Evolutionary conservation across 306 rosid species (phyloP).

Genomic region (Glycyrrhiza uralensis): DNA sequence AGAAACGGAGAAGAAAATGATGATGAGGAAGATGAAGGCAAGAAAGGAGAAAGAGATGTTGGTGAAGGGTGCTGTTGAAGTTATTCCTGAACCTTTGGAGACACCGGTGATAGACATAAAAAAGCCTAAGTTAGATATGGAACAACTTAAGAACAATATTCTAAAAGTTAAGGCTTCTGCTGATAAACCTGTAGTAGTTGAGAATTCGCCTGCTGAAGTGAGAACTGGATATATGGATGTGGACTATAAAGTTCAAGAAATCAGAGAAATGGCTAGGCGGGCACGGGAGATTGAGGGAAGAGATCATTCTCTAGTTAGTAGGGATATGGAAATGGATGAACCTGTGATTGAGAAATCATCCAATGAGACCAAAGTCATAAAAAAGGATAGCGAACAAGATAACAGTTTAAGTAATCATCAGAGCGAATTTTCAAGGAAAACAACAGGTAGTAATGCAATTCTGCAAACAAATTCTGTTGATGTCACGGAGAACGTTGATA

Average conservation of each 20-base stretch:
- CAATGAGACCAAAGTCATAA: slow-evolving; percentile 23
- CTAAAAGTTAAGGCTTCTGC: slow-evolving; percentile 45
- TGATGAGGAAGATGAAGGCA: slow-evolving; percentile 80
- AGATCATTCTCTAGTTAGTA: slow-evolving; percentile 24
- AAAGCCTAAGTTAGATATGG: slow-evolving; percentile 71
- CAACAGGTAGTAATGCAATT: slow-evolving; percentile 13
- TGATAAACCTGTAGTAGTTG: slow-evolving; percentile 34
- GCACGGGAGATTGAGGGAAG: slow-evolving; percentile 51
- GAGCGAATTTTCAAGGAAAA: slow-evolving; percentile 32
- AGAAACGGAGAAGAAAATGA: slow-evolving; percentile 69
- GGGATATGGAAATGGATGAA: slow-evolving; percentile 28
- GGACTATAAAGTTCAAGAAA: slow-evolving; percentile 60
- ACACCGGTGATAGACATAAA: slow-evolving; percentile 20
- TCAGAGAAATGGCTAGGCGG: slow-evolving; percentile 57
- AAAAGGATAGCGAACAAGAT: slow-evolving; percentile 26
- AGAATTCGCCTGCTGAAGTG: slow-evolving; percentile 25
- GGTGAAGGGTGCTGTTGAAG: slow-evolving; percentile 52
- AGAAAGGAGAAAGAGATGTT: slow-evolving; percentile 66
- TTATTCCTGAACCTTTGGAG: slow-evolving; percentile 46
- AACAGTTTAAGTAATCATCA: slow-evolving; percentile 12
- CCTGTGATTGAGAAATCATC: slow-evolving; percentile 26
- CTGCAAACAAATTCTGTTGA: slow-evolving; percentile 20
- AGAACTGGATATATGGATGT: slow-evolving; percentile 21
- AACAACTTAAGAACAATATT: slow-evolving; percentile 55
- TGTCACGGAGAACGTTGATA: slow-evolving; percentile 6